Evolutionary conservation across 1,284 basidiomycete genomes (phyloP).

Genomic region (Paramarasmius palmivorus): DNA sequence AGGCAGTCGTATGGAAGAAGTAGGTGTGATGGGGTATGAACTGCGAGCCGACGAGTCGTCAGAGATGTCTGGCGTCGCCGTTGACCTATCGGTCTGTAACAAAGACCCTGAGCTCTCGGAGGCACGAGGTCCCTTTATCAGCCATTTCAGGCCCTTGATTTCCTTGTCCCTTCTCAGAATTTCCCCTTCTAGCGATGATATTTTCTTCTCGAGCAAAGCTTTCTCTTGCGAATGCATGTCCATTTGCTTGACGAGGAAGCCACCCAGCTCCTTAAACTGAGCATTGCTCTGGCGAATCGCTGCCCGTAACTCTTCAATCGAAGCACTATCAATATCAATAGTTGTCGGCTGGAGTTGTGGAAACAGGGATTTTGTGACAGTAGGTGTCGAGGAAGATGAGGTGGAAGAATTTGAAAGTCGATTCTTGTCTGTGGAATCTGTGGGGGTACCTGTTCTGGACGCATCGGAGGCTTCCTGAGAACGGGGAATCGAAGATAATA

Average conservation of each 20-base stretch:
- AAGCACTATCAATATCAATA: conserved; percentile 37
- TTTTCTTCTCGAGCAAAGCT: conserved; percentile 36
- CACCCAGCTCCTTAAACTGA: conserved; percentile 39
- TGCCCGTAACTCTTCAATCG: conserved; percentile 37
- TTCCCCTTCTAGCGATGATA: conserved; percentile 37
- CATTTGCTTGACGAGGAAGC: conserved; percentile 35
- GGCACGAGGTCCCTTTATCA: conserved; percentile 31
- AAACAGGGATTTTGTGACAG: conserved; percentile 7
- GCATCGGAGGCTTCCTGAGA: too few relatives aligned
- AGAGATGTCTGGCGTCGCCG: neutral
- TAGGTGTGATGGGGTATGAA: conserved; percentile 1
- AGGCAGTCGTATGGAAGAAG: conserved; percentile 12
- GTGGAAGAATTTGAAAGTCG: neutral
- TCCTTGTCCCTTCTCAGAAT: conserved; percentile 39
- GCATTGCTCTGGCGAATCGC: conserved; percentile 36
- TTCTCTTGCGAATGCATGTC: conserved; percentile 36
- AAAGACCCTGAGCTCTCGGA: conserved; percentile 15
- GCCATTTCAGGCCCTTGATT: conserved; percentile 44
- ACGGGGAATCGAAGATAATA: too few relatives aligned
- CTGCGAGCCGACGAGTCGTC: conserved; percentile 15
- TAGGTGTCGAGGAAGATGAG: conserved; percentile 15
- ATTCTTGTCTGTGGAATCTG: too few relatives aligned
- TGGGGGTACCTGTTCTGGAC: too few relatives aligned
- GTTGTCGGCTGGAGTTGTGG: conserved; percentile 8
- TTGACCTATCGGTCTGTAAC: neutral